Evolutionary conservation across 208 protist genomes (phyloP).

Genomic region (Blastocrithidia nonstop): DNA sequence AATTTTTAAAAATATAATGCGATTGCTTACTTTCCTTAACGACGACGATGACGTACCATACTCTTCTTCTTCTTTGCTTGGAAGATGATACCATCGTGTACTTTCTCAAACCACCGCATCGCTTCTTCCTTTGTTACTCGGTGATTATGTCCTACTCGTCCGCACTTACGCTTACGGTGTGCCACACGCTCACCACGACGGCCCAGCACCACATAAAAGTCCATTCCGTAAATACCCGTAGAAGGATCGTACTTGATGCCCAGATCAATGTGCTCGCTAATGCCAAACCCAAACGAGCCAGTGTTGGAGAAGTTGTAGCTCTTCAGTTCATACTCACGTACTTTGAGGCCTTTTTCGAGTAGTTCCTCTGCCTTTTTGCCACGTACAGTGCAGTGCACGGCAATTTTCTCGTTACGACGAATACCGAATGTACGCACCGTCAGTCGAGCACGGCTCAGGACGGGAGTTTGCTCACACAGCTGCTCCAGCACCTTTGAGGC

Average conservation of each 20-base stretch:
- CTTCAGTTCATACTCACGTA: conserved; percentile 99
- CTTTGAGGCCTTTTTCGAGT: conserved; percentile 96
- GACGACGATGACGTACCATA: conserved; percentile 96
- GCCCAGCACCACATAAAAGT: conserved; percentile 97
- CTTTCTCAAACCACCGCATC: conserved; percentile 98
- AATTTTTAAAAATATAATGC: not conserved
- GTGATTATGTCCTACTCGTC: conserved; percentile 89
- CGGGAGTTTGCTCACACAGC: conserved; percentile 96
- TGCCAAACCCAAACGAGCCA: conserved; percentile 99
- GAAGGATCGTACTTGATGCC: conserved; percentile 99
- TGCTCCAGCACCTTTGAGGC: conserved; percentile 98
- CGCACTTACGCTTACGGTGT: conserved; percentile 69
- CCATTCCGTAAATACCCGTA: conserved; percentile 98
- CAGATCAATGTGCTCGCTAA: conserved; percentile 99
- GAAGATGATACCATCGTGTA: conserved; percentile 96
- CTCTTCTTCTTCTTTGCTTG: conserved; percentile 92
- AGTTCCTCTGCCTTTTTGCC: conserved; percentile 99
- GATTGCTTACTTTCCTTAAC: conserved; percentile 66
- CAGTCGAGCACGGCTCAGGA: conserved; percentile 94
- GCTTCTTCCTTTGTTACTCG: conserved; percentile 94
- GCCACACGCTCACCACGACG: conserved; percentile 95
- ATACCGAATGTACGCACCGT: conserved; percentile 99
- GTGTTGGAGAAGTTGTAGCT: conserved; percentile 91
- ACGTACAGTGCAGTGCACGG: conserved; percentile 97
- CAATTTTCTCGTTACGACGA: conserved; percentile 99